A percentile compares a stretch with the other conserved stretches of the same genome.
Evolutionary conservation across 768 basidiomycete species (phyloP).

Genomic region (Hydnum rufescens): DNA sequence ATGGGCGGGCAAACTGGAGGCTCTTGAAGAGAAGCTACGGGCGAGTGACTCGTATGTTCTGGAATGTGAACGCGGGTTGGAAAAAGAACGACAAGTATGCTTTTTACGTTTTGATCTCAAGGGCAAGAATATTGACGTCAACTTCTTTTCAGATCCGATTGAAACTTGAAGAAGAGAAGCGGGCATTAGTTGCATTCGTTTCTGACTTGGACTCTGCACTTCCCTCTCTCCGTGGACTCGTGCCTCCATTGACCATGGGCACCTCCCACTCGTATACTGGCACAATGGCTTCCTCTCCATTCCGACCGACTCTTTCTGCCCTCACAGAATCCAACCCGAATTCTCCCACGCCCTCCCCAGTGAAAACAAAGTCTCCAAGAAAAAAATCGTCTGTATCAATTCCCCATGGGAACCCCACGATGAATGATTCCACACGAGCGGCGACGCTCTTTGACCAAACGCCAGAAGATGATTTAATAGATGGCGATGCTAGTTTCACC

Average conservation of each 20-base stretch:
- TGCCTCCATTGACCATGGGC: not conserved
- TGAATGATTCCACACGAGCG: not conserved
- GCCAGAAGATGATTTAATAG: not conserved
- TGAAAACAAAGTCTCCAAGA: not conserved
- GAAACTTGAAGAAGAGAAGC: conserved; percentile 57
- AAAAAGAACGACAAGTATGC: conserved; percentile 54
- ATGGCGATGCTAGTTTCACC: not conserved
- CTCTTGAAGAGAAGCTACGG: conserved; percentile 30
- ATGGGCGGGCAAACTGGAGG: conserved; percentile 40
- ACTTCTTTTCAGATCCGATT: not conserved
- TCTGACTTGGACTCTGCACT: conserved; percentile 41
- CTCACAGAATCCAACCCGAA: conserved; percentile 3
- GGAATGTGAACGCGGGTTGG: conserved; percentile 54
- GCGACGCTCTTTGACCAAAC: not conserved
- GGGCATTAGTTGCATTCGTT: conserved; percentile 63
- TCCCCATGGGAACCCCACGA: too few species aligned
- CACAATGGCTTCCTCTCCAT: not conserved
- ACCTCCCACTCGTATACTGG: not conserved
- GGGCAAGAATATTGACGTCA: not conserved
- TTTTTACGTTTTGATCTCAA: conserved; percentile 1
- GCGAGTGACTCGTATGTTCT: conserved; percentile 56
- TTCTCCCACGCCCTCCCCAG: not conserved
- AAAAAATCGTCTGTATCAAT: not conserved
- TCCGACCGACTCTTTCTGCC: conserved; percentile 4
- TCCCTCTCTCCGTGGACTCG: conserved; percentile 1